Evolutionary conservation across 2,329 filamentous ascomycete genomes (phyloP).

Genomic region (Neonectria punicea): DNA sequence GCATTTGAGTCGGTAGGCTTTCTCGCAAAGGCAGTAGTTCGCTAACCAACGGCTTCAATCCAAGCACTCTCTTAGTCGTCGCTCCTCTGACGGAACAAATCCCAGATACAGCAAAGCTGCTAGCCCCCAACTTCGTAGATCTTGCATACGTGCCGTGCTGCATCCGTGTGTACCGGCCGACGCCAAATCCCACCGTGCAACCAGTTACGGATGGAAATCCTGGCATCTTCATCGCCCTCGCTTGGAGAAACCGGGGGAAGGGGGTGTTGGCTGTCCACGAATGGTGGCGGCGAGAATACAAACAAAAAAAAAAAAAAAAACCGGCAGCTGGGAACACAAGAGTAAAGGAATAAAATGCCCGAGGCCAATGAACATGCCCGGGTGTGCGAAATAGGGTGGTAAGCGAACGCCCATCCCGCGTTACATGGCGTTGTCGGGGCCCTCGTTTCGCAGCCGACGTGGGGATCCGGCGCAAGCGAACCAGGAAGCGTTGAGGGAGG

Average conservation of each 20-base stretch:
- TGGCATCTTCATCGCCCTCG: not conserved
- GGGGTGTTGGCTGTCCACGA: not conserved
- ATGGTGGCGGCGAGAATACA: not conserved
- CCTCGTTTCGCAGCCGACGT: constrained; percentile 42
- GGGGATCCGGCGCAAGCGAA: constrained; percentile 16
- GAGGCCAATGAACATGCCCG: not conserved
- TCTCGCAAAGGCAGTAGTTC: no score
- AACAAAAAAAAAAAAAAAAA: no score
- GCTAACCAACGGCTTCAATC: no score
- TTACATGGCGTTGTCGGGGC: constrained; percentile 28
- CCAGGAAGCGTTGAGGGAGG: not conserved
- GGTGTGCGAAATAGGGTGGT: not conserved
- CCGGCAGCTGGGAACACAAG: not conserved
- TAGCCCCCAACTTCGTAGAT: no score
- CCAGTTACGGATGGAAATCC: no score
- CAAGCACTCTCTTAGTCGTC: no score
- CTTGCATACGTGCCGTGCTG: not conserved
- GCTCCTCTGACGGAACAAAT: no score
- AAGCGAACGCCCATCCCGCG: constrained; percentile 29
- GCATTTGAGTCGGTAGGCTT: not conserved
- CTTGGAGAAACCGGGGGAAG: not conserved
- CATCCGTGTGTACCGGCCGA: not conserved
- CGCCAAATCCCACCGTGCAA: not conserved
- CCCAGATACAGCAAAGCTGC: no score
- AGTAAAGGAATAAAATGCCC: not conserved